Evolutionary conservation across 2,329 filamentous ascomycete species (phyloP).

Genomic region (Microdochium paspali): DNA sequence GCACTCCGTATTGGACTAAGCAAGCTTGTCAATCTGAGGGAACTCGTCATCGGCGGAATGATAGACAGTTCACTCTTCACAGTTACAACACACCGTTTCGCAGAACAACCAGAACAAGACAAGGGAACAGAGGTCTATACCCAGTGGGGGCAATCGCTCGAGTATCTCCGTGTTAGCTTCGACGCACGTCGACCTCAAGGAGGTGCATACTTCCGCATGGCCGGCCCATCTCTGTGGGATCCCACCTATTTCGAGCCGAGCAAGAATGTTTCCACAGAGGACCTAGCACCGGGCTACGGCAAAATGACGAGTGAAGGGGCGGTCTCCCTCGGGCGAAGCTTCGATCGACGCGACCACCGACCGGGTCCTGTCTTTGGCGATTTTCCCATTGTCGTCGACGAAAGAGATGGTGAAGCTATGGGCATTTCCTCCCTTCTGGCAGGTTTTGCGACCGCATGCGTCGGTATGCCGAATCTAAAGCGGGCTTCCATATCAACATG

Average conservation of each 20-base stretch:
- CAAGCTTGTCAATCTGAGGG: not conserved
- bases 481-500: not conserved
- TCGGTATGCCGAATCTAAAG: not conserved
- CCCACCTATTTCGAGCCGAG: not conserved
- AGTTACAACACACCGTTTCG: not conserved
- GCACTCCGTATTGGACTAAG: not conserved
- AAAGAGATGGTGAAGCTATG: not conserved
- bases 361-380: not conserved
- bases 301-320: not conserved
- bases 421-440: not conserved
- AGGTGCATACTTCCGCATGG: not conserved
- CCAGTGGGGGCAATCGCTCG: not conserved
- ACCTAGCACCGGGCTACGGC: not conserved
- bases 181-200: not conserved
- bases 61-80: not conserved
- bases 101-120: not conserved
- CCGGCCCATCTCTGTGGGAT: not conserved
- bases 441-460: not conserved
- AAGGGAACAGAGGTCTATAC: not conserved
- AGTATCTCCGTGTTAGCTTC: not conserved
- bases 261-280: not conserved
- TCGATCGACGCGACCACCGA: not conserved
- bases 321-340: not conserved
- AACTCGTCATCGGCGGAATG: not conserved
- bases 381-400: not conserved